Evolutionary conservation across 2,329 filamentous ascomycete genomes (phyloP), one percentile per base, ranked within the genome.

Genomic region (Colletotrichum limetticola): DNA sequence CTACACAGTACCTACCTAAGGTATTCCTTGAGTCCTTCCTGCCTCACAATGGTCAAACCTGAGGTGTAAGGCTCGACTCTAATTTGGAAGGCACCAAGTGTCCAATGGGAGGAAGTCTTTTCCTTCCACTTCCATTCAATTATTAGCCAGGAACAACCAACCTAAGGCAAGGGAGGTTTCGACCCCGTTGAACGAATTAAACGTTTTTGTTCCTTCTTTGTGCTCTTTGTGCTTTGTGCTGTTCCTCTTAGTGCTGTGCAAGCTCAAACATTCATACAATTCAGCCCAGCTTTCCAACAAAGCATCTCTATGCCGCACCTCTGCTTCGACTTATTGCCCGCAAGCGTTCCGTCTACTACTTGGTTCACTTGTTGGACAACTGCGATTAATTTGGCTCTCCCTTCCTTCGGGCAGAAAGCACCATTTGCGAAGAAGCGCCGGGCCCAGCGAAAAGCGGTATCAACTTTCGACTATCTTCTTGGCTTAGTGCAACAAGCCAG

Each of bases 231-330:
- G 61, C 52, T 19, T 42, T 28, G 19, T 24, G 49, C 49, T 56
- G 55, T 64, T 19, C 37, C 42, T 49, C 19, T n/a, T 49, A 49
- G 61, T 64, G 61, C 49, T 37, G 49, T 64, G 49, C 61, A 64
- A 19, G 30, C 52, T 55, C 26, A 24, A 55, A 24, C 52, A 55
- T 64, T 9, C 32, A 56, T 56, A 19, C 32, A 56, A 24, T 49
- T 14, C 61, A 26, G 49, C 42, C 14, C 37, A 42, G 14, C 37
- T 16, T 14, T 64, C 49, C 26, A 64, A 64, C 61, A 55, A 64
- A n/a, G 49, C 28, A 26, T n/a, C 14, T 28, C 19, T 52, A 53
- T 53, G 60, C 42, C 19, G 19, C 19, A 35, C 42, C 28, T 53
- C n/a, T 61, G 58, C 58, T 28, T 53, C 8, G 46, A 49, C 32